Evolutionary conservation across 176 grass and related monocot species (phyloP).

Genomic region (Avena atlantica): DNA sequence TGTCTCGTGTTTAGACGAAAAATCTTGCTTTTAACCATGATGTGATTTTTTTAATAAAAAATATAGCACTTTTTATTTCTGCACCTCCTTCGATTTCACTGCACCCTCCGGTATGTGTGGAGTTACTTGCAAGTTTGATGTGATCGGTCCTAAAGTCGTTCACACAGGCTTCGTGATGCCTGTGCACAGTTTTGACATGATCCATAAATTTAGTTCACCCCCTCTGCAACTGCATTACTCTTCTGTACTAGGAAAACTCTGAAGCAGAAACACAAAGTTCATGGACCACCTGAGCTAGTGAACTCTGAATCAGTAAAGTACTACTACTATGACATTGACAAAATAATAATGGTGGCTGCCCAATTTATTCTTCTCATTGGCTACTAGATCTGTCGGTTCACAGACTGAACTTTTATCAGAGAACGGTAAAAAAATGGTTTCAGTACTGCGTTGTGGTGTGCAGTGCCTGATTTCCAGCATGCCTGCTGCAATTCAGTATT

Average conservation of each 20-base stretch:
- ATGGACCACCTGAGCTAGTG: not conserved
- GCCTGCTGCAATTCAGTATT: not conserved
- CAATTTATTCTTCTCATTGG: not conserved
- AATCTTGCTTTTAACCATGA: slow-evolving; percentile 3
- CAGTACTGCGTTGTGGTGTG: not conserved
- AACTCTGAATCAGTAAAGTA: not conserved
- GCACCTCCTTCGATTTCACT: not conserved
- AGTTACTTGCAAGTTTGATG: not conserved
- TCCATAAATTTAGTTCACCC: not conserved
- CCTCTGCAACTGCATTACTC: slow-evolving; percentile 4
- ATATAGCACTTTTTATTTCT: not conserved
- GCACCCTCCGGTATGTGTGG: not conserved
- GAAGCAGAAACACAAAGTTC: not conserved
- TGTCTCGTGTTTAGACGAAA: slow-evolving; percentile 35
- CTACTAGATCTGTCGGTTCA: slow-evolving; percentile 12
- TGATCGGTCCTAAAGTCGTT: slow-evolving; percentile 23
- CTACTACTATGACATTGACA: not conserved
- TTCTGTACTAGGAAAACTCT: not conserved
- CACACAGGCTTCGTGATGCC: slow-evolving; percentile 21
- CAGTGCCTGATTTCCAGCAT: not conserved
- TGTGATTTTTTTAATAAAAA: not conserved
- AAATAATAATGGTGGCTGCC: not conserved
- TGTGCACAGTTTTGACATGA: slow-evolving; percentile 1
- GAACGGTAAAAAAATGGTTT: not conserved
- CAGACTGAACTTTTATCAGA: not conserved